These are phyloP conservation scores for Pseudocercospora ulei DNA, from an alignment of 2,329 filamentous ascomycete species.

Conservation along the genomic window DNA sequence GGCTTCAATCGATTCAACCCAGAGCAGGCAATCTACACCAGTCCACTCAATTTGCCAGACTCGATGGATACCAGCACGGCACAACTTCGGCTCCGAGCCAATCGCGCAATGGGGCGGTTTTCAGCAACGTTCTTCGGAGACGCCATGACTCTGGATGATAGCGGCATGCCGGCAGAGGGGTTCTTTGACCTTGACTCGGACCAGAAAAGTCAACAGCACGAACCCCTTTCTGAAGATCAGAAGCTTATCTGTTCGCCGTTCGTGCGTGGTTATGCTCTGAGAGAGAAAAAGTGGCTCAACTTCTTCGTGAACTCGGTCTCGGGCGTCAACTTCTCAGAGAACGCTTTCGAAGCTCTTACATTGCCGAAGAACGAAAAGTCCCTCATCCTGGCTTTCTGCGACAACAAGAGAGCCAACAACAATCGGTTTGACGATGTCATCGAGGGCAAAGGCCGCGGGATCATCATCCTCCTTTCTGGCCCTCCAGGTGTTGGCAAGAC, in stretches of 20 bases:
- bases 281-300: constrained; percentile 39
- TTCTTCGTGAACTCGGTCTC: constrained; percentile 37
- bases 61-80: not conserved
- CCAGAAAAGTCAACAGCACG: constrained; percentile 14
- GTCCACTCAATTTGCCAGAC: constrained; percentile 28
- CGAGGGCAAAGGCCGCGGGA: constrained; percentile 45
- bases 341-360: constrained; percentile 44
- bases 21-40: constrained; percentile 35
- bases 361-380: constrained; percentile 42
- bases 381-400: constrained; percentile 42
- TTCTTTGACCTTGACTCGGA: constrained; percentile 25
- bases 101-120: too few species aligned
- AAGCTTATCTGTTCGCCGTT: constrained; percentile 32
- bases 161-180: constrained; percentile 34
- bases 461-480: constrained; percentile 44
- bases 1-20: constrained; percentile 44
- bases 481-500: constrained; percentile 48
- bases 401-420: constrained; percentile 36
- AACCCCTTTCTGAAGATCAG: constrained; percentile 28
- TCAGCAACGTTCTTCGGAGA: constrained; percentile 3
- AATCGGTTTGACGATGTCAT: constrained; percentile 44
- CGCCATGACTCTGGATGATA: constrained; percentile 22
- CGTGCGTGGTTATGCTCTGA: constrained; percentile 35
- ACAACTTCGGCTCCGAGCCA: too few species aligned
- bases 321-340: constrained; percentile 40